Conservation (phyloP, 108 stramenopile species). For the Epithemia pelagica region DNA sequence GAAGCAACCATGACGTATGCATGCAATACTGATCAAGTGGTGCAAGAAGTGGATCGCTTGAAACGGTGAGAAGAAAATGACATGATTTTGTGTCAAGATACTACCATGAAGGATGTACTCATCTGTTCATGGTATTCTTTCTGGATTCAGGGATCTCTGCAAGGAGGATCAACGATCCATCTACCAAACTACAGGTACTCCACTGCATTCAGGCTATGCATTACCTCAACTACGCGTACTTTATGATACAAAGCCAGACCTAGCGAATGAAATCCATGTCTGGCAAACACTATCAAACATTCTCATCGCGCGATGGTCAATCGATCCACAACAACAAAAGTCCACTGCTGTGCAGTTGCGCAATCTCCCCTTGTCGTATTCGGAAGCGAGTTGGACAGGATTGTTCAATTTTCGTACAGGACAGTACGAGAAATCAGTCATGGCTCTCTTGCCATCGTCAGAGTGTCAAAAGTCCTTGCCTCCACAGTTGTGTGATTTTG, state of each 20-base stretch:
- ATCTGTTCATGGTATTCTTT: too few species aligned
- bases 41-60: conserved; percentile 39
- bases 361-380: conserved; percentile 60
- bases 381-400: conserved; percentile 86
- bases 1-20: conserved; percentile 66
- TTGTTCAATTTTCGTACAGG: conserved; percentile 63
- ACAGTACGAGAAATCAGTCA: conserved; percentile 36
- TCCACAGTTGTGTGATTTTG: conserved; percentile 27
- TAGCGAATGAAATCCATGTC: conserved; percentile 12
- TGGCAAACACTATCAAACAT: conserved; percentile 67
- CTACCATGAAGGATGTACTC: too few species aligned
- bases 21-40: conserved; percentile 55
- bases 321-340: conserved; percentile 4
- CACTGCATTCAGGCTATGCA: conserved; percentile 71
- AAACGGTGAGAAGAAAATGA: conserved; percentile 17
- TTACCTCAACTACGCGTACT: conserved; percentile 60
- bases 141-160: not conserved
- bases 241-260: conserved; percentile 22
- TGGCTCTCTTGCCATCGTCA: conserved; percentile 32
- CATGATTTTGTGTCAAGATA: not conserved
- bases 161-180: conserved; percentile 10
- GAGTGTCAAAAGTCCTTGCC: conserved; percentile 37
- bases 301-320: conserved; percentile 58
- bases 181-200: conserved; percentile 68
- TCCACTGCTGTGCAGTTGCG: too few species aligned